Evolutionary conservation across 305 asterid species (phyloP).

Genomic region (Fraxinus angustifolia): DNA sequence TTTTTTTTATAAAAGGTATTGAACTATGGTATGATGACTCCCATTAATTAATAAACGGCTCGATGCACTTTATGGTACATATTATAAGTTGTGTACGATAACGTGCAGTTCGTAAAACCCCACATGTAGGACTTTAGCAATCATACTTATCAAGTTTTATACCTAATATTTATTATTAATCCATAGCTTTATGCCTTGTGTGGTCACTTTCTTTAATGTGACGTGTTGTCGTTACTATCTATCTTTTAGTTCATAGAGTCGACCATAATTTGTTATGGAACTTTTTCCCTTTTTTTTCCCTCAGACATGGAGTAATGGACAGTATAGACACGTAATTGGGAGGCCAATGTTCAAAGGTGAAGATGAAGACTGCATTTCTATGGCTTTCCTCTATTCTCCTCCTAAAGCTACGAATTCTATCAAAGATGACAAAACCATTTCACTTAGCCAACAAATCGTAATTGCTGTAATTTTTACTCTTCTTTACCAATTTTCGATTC

Average conservation of each 20-base stretch:
- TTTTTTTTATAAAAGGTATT: too few species aligned
- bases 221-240: not conserved
- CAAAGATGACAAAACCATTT: slow-evolving; percentile 32
- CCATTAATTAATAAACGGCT: not conserved
- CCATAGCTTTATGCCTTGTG: not conserved
- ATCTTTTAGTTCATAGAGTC: not conserved
- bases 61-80: not conserved
- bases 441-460: slow-evolving; percentile 54
- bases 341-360: slow-evolving; percentile 53
- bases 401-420: slow-evolving; percentile 16
- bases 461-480: slow-evolving; percentile 35
- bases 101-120: slow-evolving; percentile 10
- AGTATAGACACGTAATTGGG: slow-evolving; percentile 71
- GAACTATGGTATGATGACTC: not conserved
- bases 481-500: slow-evolving; percentile 37
- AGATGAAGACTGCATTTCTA: slow-evolving; percentile 43
- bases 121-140: slow-evolving; percentile 26
- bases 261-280: not conserved
- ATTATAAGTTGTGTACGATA: not conserved
- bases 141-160: slow-evolving; percentile 6
- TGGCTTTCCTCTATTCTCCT: slow-evolving; percentile 61
- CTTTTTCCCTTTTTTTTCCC: not conserved
- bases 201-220: not conserved
- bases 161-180: not conserved
- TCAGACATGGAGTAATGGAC: slow-evolving; percentile 60